Base-by-base conservation (phyloP, 441 rosid species). In the Gossypium lobatum region DNA sequence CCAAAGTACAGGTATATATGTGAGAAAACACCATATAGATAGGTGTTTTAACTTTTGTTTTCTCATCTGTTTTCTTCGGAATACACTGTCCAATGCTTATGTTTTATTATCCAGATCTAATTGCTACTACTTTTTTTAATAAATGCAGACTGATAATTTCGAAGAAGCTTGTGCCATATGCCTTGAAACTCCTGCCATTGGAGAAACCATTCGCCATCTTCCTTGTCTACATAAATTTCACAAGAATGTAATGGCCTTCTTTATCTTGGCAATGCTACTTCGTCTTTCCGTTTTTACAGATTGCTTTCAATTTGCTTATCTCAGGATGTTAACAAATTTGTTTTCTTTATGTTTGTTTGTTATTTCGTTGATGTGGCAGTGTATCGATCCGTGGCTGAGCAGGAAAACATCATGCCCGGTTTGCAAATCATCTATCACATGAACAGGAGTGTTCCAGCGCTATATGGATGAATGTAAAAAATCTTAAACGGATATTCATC, bases 181-280 rank as follows among this genome's bases (percentile, higher is more conserved):
- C 82, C 89, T 95, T 63, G 98, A 95, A 50, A 79, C 84, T 37
- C 98, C 98, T 1, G 71, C 81, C 42, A 61, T 78, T 63, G 97
- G 98, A 79, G 98, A 93, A 64, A 84, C 88, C 17, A 87, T 93
- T 59, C 97, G 97, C 16, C 97, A 95, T 79, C 98, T 95, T 52
- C 98, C 98, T 72, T 95, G 98, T 88, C 80, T 95, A 39, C 98
- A 95, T 85, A 95, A 95, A 79, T 95, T 95, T 82, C 98, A 95
- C 80, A 91, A 95, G 83, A 90, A 83, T 72, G 98, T 95, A 80
- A 57, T 54, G 71, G 13, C 45, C 20, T 16, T 39, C 20, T 57
- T 21, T 60, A 11, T 59, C 48, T 70, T 14, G 14, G 62, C 23
- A 66, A 39, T n/a, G 58, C 20, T 57, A 4, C 48, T 60, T 60